Percentiles rank a stretch among this genome's conserved stretches.
phyloP scores from a whole-genome alignment of 768 basidiomycete species.

The Mycena amicta region DNA sequence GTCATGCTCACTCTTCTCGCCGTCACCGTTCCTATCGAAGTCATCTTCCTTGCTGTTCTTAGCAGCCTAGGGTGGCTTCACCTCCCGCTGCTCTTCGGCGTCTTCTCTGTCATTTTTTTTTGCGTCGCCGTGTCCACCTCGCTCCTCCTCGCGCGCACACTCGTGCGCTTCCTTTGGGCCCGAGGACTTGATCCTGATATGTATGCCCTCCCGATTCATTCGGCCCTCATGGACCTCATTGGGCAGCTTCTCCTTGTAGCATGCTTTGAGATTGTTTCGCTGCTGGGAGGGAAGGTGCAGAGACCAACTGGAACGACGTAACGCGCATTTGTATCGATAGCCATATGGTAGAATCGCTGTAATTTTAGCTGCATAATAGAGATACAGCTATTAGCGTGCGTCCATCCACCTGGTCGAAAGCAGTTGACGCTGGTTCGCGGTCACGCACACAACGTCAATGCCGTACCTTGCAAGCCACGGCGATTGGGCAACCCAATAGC shows the following conservation, averaged over 20 bases:
- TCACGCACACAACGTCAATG: no score
- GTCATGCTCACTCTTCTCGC: slow-evolving; percentile 70
- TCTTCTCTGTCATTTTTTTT: slow-evolving; percentile 70
- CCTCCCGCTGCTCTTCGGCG: slow-evolving; percentile 68
- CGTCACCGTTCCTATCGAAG: slow-evolving; percentile 80
- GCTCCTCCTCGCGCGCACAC: slow-evolving; percentile 59
- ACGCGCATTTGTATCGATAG: neutral
- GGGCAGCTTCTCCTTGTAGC: slow-evolving; percentile 80
- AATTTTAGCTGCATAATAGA: no score
- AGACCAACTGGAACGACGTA: neutral
- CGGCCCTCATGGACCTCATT: slow-evolving; percentile 82
- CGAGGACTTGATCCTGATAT: slow-evolving; percentile 83
- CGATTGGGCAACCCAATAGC: no score
- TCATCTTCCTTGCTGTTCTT: slow-evolving; percentile 72
- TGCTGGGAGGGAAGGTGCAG: slow-evolving; percentile 38
- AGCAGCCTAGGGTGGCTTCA: slow-evolving; percentile 76
- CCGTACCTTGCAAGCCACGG: no score
- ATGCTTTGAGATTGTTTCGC: slow-evolving; percentile 69
- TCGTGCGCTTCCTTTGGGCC: slow-evolving; percentile 82
- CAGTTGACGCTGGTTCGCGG: no score
- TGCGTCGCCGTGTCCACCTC: slow-evolving; percentile 72
- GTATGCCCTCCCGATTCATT: slow-evolving; percentile 92
- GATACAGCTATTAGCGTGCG: no score
- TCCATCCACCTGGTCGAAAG: no score
- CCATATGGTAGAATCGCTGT: no score